phyloP scores from a whole-genome alignment of 495 filamentous ascomycete genomes.

The Sphaerosporella brunnea region DNA sequence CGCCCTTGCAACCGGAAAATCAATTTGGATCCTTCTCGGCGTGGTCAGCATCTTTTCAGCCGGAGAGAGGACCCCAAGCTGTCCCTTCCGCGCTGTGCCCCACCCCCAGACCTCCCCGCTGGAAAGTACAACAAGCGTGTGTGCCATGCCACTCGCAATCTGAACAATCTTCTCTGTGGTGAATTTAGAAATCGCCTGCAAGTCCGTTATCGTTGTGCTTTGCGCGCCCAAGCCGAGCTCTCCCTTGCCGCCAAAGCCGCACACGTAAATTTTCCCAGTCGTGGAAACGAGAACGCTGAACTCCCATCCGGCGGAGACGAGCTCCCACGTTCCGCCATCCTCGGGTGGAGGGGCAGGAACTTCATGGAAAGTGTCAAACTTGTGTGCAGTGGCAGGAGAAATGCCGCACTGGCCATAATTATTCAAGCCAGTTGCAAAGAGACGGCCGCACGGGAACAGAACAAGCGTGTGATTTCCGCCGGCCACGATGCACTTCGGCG shows the following conservation, averaged over 20 bases:
- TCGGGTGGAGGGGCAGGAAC: constrained; percentile 10
- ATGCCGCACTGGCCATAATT: constrained; percentile 38
- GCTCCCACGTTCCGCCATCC: constrained; percentile 16
- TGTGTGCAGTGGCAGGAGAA: constrained; percentile 5
- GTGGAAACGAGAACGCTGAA: constrained; percentile 40
- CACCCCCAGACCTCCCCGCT: constrained; percentile 73
- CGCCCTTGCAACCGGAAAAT: constrained; percentile 40
- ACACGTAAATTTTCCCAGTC: constrained; percentile 35
- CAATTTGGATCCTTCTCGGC: constrained; percentile 43
- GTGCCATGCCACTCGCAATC: constrained; percentile 55
- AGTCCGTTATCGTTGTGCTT: constrained; percentile 10
- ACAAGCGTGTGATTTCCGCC: constrained; percentile 83
- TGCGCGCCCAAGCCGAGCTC: constrained; percentile 47
- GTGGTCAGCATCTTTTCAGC: constrained; percentile 31
- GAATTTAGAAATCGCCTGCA: constrained; percentile 34
- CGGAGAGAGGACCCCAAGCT: constrained; percentile 49
- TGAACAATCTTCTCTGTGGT: constrained; percentile 35
- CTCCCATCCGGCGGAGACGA: constrained; percentile 59
- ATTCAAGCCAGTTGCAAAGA: constrained; percentile 48
- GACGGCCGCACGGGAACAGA: constrained; percentile 36
- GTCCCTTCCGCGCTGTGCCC: constrained; percentile 71
- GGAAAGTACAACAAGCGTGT: constrained; percentile 52
- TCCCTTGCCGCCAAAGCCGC: constrained; percentile 49
- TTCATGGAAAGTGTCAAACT: constrained; percentile 20
- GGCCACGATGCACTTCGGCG: constrained; percentile 35